A percentile compares a stretch with the other conserved stretches of the same genome.
These are phyloP conservation scores for Penicillium hesseltinei DNA, from an alignment of 2,329 filamentous ascomycete species.

Conservation along the genomic window DNA sequence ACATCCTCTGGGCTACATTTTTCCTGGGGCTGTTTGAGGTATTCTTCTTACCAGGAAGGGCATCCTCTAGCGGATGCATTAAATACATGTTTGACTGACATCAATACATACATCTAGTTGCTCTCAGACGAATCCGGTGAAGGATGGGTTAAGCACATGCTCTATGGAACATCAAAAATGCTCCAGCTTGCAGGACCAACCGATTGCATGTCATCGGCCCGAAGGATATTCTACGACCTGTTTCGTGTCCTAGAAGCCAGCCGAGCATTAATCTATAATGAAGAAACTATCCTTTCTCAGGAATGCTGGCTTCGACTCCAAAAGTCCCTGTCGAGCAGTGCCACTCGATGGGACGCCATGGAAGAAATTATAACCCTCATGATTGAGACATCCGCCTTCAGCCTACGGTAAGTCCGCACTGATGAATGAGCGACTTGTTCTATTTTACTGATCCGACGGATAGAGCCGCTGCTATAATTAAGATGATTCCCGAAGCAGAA, in stretches of 20 bases:
- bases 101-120: background rate
- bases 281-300: conserved; percentile 6
- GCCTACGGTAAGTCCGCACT: background rate
- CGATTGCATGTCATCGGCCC: background rate
- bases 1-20: background rate
- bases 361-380: background rate
- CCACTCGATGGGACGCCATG: background rate
- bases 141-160: conserved; percentile 10
- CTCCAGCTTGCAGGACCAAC: conserved; percentile 7
- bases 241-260: conserved; percentile 10
- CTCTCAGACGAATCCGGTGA: conserved; percentile 3
- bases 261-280: conserved; percentile 2
- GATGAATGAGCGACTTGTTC: background rate
- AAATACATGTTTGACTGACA: background rate
- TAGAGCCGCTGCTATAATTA: background rate
- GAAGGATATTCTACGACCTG: conserved; percentile 6
- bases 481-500: background rate
- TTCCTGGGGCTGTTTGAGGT: background rate
- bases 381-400: background rate
- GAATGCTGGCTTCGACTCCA: background rate
- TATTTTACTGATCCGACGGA: background rate
- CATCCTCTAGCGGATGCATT: background rate
- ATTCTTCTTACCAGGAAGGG: background rate
- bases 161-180: conserved; percentile 10
- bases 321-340: background rate